phyloP scores from a whole-genome alignment of 2,329 filamentous ascomycete species.

The Aspergillus sclerotialis region DNA sequence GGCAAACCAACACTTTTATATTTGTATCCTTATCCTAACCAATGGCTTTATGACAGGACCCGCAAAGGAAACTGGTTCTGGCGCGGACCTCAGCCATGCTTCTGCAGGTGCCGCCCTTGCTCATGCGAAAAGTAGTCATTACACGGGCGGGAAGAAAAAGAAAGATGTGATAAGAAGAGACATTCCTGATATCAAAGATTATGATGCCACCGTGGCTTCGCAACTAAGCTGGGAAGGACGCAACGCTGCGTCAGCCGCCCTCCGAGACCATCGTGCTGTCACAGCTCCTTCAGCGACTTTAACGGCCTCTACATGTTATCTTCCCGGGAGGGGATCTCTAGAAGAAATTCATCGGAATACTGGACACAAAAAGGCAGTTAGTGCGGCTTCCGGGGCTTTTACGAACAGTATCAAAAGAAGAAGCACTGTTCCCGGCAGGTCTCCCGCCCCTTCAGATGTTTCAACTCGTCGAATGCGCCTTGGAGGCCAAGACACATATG shows the following conservation, averaged over 20 bases:
- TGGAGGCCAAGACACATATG: too few species aligned
- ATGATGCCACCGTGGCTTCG: conserved; percentile 34
- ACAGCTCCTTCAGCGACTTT: conserved; percentile 8
- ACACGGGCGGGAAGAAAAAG: conserved; percentile 59
- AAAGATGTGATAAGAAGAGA: conserved; percentile 55
- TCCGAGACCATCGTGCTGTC: conserved; percentile 19
- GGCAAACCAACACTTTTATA: conserved; percentile 2
- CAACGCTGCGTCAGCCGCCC: conserved; percentile 66
- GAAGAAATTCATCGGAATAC: conserved; percentile 38
- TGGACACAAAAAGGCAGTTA: conserved; percentile 58
- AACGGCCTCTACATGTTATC: conserved; percentile 12
- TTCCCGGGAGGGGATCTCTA: conserved; percentile 62
- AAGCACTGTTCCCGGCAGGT: conserved; percentile 51
- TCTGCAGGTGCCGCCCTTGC: conserved; percentile 72
- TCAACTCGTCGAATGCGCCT: too few species aligned
- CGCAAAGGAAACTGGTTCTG: conserved; percentile 43
- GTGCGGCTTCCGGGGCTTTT: conserved; percentile 73
- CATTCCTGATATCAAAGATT: conserved; percentile 53
- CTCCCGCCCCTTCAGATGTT: conserved; percentile 45
- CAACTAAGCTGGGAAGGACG: conserved; percentile 58
- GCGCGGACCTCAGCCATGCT: conserved; percentile 48
- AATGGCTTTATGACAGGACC: not conserved
- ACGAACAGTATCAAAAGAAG: conserved; percentile 54
- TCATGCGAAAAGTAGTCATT: conserved; percentile 58
- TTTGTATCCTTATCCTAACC: too few species aligned